Evolutionary conservation across 2,329 filamentous ascomycete genomes (phyloP).

Genomic region (Acrodontium crateriforme): DNA sequence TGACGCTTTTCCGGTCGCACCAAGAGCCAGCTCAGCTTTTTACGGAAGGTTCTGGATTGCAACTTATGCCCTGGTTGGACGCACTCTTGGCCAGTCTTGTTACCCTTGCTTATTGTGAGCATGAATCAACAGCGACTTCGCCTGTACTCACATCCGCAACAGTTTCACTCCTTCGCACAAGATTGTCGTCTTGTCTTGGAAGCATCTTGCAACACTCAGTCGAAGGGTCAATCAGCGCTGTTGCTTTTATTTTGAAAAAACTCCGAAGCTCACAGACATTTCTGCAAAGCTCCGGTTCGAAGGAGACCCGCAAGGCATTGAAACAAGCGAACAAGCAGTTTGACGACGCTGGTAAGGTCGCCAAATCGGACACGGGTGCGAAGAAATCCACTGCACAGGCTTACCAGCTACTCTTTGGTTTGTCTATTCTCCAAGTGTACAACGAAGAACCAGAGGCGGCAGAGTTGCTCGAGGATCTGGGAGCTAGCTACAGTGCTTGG

Average conservation of each 20-base stretch:
- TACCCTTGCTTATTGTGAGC: slow-evolving; percentile 25
- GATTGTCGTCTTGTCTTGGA: slow-evolving; percentile 41
- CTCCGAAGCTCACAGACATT: slow-evolving; percentile 8
- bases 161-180: slow-evolving; percentile 39
- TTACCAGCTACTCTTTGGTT: slow-evolving; percentile 66
- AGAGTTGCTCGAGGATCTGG: slow-evolving; percentile 68
- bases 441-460: slow-evolving; percentile 79
- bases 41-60: slow-evolving; percentile 13
- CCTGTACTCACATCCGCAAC: slow-evolving; percentile 31
- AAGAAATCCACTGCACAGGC: slow-evolving; percentile 35
- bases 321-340: slow-evolving; percentile 10
- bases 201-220: slow-evolving; percentile 28
- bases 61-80: slow-evolving; percentile 11
- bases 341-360: slow-evolving; percentile 9
- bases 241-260: slow-evolving; percentile 7
- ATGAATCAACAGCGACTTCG: slow-evolving; percentile 10
- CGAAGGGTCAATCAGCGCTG: slow-evolving; percentile 10
- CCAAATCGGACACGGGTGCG: slow-evolving; percentile 1
- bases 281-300: slow-evolving; percentile 5
- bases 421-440: slow-evolving; percentile 79
- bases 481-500: slow-evolving; percentile 54
- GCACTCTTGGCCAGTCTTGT: slow-evolving; percentile 10
- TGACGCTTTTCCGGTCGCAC: slow-evolving; percentile 32
- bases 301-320: slow-evolving; percentile 6
- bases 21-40: slow-evolving; percentile 18